Base-by-base conservation (phyloP, 306 rosid genomes). In the Trichosanthes cucumerina region DNA sequence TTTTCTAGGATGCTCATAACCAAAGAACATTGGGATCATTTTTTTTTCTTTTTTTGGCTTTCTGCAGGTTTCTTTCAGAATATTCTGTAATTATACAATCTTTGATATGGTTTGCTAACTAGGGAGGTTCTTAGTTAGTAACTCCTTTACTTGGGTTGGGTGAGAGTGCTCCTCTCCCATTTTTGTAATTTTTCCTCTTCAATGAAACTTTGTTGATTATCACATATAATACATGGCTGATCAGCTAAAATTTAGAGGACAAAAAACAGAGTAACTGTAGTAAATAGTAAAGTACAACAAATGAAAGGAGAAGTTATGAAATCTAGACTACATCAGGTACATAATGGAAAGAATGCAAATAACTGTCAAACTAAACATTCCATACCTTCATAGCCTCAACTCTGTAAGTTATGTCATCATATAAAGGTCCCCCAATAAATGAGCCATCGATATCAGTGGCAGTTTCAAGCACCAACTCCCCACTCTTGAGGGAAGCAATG, bases 311-410 rank as follows among this genome's bases (percentile, higher is more conserved):
- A 15, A 18, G 49, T 65, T 15, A 38, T 34, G 70, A 33, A 31
- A 16, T 64, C 13, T 64, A 18, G 72, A 36, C 47, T 18, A 36
- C 33, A 38, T 66, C 28, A 39, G 44, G 52, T n/a, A 68, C 9
- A 49, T 2, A 33, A 52, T 41, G 31, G 9, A 74, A 26, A 26
- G 5, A 47, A 46, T 28, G 19, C 19, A 70, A 24, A 57, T 36
- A 71, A 70, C 39, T 47, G 82, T 33, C 52, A 57, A 33, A 21
- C 70, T 74, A 78, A 57, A 73, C 34, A 78, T 80, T 76, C 13
- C 86, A 46, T 78, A 95, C 99, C 99, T 91, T 96, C 71, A 86
- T 86, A 77, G 99, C 99, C 84, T 92, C 87, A 46, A 85, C 90
- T 53, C 65, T 82, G 86, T 92, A 92, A 77, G 86, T 87, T 76